These are phyloP conservation scores for Conoideocrella luteorostrata DNA, from an alignment of 2,329 filamentous ascomycete species.

Conservation along the genomic window DNA sequence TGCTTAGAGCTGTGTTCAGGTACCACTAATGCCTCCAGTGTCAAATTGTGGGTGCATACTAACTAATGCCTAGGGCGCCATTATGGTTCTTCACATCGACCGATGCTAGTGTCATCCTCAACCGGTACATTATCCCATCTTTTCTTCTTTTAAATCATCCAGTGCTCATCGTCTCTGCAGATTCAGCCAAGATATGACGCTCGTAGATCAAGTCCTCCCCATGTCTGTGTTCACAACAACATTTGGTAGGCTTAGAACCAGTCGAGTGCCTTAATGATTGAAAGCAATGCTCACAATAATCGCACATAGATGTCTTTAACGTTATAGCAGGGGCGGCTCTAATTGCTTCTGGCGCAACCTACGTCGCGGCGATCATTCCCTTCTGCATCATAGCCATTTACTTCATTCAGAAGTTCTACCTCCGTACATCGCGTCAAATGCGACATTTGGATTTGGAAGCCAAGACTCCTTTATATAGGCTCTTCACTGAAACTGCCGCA, in stretches of 20 bases:
- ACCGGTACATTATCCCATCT: not conserved
- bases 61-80: slow-evolving; percentile 1
- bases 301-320: not conserved
- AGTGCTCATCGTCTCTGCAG: not conserved
- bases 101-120: slow-evolving; percentile 2
- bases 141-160: not conserved
- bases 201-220: slow-evolving; percentile 7
- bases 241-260: slow-evolving; percentile 1
- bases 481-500: slow-evolving; percentile 10
- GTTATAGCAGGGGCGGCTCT: slow-evolving; percentile 17
- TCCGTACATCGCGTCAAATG: slow-evolving; percentile 54
- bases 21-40: not conserved
- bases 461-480: slow-evolving; percentile 36
- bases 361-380: slow-evolving; percentile 40
- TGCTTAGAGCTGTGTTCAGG: slow-evolving; percentile 3
- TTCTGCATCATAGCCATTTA: slow-evolving; percentile 33
- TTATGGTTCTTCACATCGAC: slow-evolving; percentile 6
- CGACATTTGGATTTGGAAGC: slow-evolving; percentile 53
- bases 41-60: not conserved
- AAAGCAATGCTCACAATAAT: not conserved
- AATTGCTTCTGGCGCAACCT: slow-evolving; percentile 33
- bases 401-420: slow-evolving; percentile 46
- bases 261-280: not conserved
- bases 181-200: slow-evolving; percentile 11
- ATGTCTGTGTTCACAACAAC: slow-evolving; percentile 3